Percentiles rank a stretch among this genome's conserved stretches.
Evolutionary conservation across 768 basidiomycete genomes (phyloP).

Genomic region (Amanita pallidorosea): DNA sequence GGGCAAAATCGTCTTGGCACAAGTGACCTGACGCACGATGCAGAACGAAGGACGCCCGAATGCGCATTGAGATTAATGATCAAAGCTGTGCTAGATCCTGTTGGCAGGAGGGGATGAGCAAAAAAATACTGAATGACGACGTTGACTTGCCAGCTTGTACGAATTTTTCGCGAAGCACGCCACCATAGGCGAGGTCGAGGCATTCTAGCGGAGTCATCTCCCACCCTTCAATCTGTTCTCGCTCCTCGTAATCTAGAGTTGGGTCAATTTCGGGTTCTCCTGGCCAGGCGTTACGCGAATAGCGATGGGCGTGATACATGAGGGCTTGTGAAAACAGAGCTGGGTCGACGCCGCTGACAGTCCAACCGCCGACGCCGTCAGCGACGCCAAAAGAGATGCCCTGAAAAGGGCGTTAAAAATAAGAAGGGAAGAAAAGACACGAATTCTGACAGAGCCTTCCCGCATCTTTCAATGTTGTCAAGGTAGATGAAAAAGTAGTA

Average conservation of each 20-base stretch:
- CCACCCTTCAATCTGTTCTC: conserved; percentile 61
- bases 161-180: conserved; percentile 54
- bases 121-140: conserved; percentile 1
- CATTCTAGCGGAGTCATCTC: conserved; percentile 67
- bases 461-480: conserved; percentile 45
- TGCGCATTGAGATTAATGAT: conserved; percentile 65
- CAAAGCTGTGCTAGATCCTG: conserved; percentile 82
- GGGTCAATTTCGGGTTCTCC: conserved; percentile 80
- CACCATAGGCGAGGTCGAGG: conserved; percentile 60
- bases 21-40: conserved; percentile 44
- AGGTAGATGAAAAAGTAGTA: not conserved
- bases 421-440: conserved; percentile 7
- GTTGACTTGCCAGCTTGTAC: conserved; percentile 53
- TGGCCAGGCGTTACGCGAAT: conserved; percentile 64
- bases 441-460: conserved; percentile 56
- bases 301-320: conserved; percentile 78
- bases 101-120: not conserved
- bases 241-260: conserved; percentile 59
- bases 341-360: conserved; percentile 72
- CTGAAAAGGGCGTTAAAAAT: conserved; percentile 30
- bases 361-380: conserved; percentile 94
- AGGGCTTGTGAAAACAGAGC: conserved; percentile 85
- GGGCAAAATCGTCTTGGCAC: conserved; percentile 5
- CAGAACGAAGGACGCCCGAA: conserved; percentile 63
- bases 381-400: conserved; percentile 77